Percentiles rank a stretch among this genome's conserved stretches.
These are phyloP conservation scores for Rhynchospora tenuis DNA, from an alignment of 176 grass and related monocot genomes.

Conservation along the genomic window DNA sequence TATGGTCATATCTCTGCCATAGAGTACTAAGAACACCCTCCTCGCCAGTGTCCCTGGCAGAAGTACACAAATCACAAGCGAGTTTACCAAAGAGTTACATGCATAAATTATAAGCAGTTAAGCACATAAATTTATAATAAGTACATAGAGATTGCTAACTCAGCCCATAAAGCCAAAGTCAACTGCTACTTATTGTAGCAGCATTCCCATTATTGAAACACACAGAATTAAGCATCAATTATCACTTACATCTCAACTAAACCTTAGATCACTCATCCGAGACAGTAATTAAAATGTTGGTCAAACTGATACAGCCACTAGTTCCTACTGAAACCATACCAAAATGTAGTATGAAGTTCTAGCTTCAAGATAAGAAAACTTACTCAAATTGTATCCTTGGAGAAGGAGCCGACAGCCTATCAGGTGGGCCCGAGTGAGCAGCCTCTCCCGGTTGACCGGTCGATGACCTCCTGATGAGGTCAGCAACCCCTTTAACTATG, in stretches of 20 bases:
- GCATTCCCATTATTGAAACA: background rate
- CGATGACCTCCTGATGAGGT: conserved; percentile 74
- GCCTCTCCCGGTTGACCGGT: conserved; percentile 22
- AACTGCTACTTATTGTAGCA: background rate
- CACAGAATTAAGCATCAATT: background rate
- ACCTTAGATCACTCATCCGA: background rate
- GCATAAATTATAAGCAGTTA: background rate
- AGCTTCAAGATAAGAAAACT: background rate
- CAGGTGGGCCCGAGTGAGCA: conserved; percentile 5
- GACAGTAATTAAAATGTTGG: background rate
- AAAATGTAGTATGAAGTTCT: conserved; percentile 2
- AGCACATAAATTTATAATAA: background rate
- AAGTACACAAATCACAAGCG: conserved; percentile 10
- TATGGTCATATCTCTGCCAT: conserved; percentile 69
- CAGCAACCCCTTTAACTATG: conserved; percentile 75
- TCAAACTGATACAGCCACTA: background rate
- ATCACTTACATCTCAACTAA: background rate
- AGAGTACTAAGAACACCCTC: conserved; percentile 64
- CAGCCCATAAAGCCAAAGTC: background rate
- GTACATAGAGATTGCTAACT: background rate
- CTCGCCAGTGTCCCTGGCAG: conserved; percentile 54
- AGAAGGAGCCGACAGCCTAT: conserved; percentile 32
- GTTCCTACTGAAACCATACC: background rate
- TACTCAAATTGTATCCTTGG: conserved; percentile 72
- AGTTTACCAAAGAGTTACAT: background rate